Percentiles rank a stretch among this genome's conserved stretches.
Conservation (phyloP, 768 basidiomycete species). For the Thelephora ganbajun region DNA sequence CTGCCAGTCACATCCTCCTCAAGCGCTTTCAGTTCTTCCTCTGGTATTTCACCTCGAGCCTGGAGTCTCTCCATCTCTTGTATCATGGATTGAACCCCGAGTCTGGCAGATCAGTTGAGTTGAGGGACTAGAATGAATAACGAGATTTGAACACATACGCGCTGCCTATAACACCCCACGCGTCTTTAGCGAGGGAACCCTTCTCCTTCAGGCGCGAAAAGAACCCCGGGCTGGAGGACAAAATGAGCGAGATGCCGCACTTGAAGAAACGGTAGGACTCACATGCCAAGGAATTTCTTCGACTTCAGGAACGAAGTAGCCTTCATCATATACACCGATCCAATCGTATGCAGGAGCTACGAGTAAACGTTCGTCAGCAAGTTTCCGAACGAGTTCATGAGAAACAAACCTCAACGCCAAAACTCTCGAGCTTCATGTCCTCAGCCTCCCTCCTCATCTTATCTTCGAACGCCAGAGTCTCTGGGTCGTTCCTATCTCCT, state of each 20-base stretch:
- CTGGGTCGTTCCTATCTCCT: conserved; percentile 67
- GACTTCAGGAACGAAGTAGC: conserved; percentile 85
- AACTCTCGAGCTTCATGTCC: conserved; percentile 93
- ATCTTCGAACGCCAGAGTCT: conserved; percentile 66
- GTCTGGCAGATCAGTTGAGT: conserved; percentile 17
- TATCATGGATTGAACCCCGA: conserved; percentile 47
- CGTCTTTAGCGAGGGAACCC: conserved; percentile 84
- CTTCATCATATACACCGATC: conserved; percentile 87
- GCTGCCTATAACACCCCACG: conserved; percentile 92
- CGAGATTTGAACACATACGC: conserved; percentile 43
- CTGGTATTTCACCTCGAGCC: conserved; percentile 75
- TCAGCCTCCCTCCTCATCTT: conserved; percentile 77
- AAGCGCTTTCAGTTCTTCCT: conserved; percentile 73
- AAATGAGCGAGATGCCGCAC: conserved; percentile 1
- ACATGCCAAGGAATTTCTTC: conserved; percentile 84
- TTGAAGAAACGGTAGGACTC: conserved; percentile 18
- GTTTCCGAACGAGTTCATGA: not conserved
- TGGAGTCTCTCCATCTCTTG: conserved; percentile 87
- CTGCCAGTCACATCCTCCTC: conserved; percentile 93
- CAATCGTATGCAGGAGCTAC: conserved; percentile 81
- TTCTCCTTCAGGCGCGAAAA: conserved; percentile 92
- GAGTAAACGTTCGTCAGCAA: not conserved
- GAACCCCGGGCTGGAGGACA: conserved; percentile 56
- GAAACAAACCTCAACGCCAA: conserved; percentile 76
- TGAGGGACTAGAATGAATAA: conserved; percentile 1